A percentile compares a stretch with the other conserved stretches of the same genome.
Conservation (phyloP, 257 asterid genomes). For the Przewalskia tangutica region DNA sequence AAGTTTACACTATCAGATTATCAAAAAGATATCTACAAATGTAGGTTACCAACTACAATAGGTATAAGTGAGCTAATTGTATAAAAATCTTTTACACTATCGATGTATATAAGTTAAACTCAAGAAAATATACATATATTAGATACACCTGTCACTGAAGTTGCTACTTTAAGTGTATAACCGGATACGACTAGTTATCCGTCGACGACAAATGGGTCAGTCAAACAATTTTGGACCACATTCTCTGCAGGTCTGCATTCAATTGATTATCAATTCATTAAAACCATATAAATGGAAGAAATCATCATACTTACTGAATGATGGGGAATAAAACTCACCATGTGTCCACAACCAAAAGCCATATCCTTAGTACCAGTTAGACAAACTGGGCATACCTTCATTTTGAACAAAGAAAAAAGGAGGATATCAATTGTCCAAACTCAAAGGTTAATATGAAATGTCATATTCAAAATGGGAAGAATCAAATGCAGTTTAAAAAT, state of each 20-base stretch:
- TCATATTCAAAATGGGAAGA: background rate
- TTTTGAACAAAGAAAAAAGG: background rate
- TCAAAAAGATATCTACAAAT: too few relatives aligned
- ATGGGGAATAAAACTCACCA: slow-evolving; percentile 30
- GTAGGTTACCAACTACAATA: background rate
- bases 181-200: slow-evolving; percentile 59
- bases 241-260: slow-evolving; percentile 65
- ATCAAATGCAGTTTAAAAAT: background rate
- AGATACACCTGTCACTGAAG: background rate
- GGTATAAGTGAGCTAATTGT: background rate
- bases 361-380: slow-evolving; percentile 41
- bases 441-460: background rate
- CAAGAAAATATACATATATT: background rate
- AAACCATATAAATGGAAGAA: background rate
- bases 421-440: background rate
- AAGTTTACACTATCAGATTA: too few relatives aligned
- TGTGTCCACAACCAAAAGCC: slow-evolving; percentile 81
- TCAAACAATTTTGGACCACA: slow-evolving; percentile 54
- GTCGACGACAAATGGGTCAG: slow-evolving; percentile 69
- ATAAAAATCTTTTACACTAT: background rate
- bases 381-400: slow-evolving; percentile 68
- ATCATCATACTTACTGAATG: background rate
- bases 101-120: background rate
- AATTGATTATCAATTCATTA: background rate
- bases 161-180: slow-evolving; percentile 32